Base-by-base conservation (phyloP, 371 early-diverging fungal genomes). In the Chytridiales sp. region DNA sequence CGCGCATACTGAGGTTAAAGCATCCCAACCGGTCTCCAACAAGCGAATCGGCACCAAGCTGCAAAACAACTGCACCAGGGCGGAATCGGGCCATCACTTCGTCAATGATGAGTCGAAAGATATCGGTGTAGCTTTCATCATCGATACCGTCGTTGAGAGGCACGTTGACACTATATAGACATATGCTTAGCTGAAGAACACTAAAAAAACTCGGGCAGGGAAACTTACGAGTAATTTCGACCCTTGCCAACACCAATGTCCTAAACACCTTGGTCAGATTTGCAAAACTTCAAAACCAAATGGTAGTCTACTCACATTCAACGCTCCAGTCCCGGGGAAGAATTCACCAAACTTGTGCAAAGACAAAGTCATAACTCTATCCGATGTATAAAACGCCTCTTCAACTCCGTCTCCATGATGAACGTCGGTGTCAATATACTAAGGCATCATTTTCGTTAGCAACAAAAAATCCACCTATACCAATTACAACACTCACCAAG, bases 351-450 rank as follows among this genome's bases (percentile, higher is more conserved):
- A 97, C 74, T 98, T 98, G 74, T 99, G 99, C 73, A 99, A 98
- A 39, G 93, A 93, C 5, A 92, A 89, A 0, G 99, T 94, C 96
- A 99, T 95, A 40, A 99, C 99, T 50, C 99, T 86, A 70, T 99
- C 98, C 8, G 98, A 94, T 4, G 92, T 92, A 70, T 95, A 98
- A 76, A 99, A 99, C 4, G 99, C 99, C 74, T 99, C 99, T 70
- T 95, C 92, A 34, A 99, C 99, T 32, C 99, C 99, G 72, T 99
- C 99, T 4, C 99, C 99, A 70, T 99, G 99, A 75, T 99, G 99
- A 22, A 98, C 91, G 68, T 99, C 99, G 63, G 97, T 98, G 74
- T 99, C 99, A 67, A 99, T 90, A 76, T 99, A 99, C 52, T 51
- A 30, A 26, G 5, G 48, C 22, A 27, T n/a, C 11, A 55, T 31